Percentiles rank a stretch among this genome's conserved stretches.
phyloP scores from a whole-genome alignment of 1,284 basidiomycete genomes.

The Singerocomus inundabilis region DNA sequence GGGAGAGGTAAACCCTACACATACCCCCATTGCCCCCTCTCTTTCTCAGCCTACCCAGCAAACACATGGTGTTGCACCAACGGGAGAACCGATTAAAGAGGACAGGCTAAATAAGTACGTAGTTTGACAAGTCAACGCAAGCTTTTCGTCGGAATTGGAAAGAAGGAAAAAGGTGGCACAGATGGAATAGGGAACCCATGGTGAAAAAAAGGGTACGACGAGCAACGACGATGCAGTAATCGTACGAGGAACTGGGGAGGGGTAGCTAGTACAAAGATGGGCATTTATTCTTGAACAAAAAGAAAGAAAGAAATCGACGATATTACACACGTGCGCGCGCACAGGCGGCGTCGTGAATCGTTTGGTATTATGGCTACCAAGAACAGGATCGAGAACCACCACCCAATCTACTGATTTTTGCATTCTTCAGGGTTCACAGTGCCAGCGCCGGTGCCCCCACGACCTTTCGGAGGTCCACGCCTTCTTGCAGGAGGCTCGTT shows the following conservation, averaged over 20 bases:
- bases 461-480: constrained; percentile 56
- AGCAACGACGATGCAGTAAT: too few relatives aligned
- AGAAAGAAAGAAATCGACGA: constrained; percentile 4
- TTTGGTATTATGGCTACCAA: constrained; percentile 25
- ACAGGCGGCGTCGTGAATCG: constrained; percentile 5
- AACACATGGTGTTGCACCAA: too few relatives aligned
- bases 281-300: constrained; percentile 14
- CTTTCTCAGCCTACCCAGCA: too few relatives aligned
- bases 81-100: too few relatives aligned
- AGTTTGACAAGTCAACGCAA: constrained; percentile 11
- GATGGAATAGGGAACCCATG: too few relatives aligned
- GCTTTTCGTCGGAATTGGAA: too few relatives aligned
- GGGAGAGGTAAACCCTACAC: too few relatives aligned
- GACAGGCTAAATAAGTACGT: too few relatives aligned
- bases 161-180: too few relatives aligned
- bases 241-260: too few relatives aligned
- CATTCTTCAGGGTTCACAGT: constrained; percentile 75
- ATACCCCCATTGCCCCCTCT: too few relatives aligned
- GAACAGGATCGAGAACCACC: constrained; percentile 11
- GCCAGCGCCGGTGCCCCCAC: constrained; percentile 40
- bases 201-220: too few relatives aligned
- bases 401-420: constrained; percentile 82
- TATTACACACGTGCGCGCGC: constrained; percentile 11
- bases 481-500: constrained; percentile 56
- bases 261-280: constrained; percentile 12